Conservation (phyloP, 148 eudicot genomes). For the Tetragonia tetragonoides region DNA sequence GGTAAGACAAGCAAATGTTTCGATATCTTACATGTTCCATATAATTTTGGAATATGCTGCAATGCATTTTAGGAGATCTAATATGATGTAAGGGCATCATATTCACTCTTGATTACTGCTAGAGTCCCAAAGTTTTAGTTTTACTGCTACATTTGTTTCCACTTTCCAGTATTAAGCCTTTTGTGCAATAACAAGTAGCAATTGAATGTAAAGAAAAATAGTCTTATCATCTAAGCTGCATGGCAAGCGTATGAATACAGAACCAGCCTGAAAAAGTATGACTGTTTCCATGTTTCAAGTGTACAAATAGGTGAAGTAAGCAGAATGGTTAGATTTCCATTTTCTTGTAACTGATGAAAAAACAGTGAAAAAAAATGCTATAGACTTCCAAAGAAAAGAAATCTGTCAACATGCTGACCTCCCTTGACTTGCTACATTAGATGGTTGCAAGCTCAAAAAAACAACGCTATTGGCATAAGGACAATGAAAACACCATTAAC, state of each 20-base stretch:
- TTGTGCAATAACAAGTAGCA: neutral
- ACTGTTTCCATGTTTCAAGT: neutral
- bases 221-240: neutral
- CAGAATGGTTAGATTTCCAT: neutral
- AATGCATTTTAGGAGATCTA: neutral
- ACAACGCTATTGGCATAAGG: neutral
- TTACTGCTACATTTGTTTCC: slow-evolving; percentile 14
- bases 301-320: neutral
- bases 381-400: neutral
- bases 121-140: slow-evolving; percentile 1
- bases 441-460: neutral
- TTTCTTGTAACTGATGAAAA: neutral
- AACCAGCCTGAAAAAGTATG: neutral
- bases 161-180: neutral
- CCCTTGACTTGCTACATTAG: neutral
- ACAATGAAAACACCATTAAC: neutral
- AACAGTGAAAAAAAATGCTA: neutral
- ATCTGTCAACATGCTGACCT: neutral
- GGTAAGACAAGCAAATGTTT: slow-evolving; percentile 38
- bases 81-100: neutral
- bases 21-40: neutral
- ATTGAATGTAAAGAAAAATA: neutral
- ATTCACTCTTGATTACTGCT: neutral
- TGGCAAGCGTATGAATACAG: neutral
- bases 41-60: neutral